Conservation (phyloP, 176 grass and related monocot species). For the Miscanthus lutarioriparius region DNA sequence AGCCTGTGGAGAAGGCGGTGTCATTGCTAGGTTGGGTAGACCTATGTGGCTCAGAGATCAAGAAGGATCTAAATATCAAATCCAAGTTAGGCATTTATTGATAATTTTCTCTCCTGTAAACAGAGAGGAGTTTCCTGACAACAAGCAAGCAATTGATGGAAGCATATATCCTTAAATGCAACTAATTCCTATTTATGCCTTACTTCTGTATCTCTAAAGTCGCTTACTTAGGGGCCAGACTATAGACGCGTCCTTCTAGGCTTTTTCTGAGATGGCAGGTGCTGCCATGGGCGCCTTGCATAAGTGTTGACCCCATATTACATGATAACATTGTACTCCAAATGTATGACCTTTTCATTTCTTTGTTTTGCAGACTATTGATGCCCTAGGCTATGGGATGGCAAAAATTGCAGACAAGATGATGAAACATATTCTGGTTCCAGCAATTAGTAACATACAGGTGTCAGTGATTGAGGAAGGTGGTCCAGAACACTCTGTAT, state of each 20-base stretch:
- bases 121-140: neutral
- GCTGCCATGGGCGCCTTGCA: neutral
- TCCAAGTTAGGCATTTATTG: neutral
- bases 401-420: slow-evolving; percentile 73
- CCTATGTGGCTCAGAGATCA: neutral
- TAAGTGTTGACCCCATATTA: neutral
- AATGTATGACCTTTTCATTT: slow-evolving; percentile 20
- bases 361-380: slow-evolving; percentile 55
- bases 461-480: slow-evolving; percentile 45
- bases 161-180: neutral
- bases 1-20: neutral
- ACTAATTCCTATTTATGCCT: neutral
- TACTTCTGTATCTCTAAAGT: neutral
- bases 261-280: neutral
- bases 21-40: neutral
- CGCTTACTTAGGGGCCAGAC: neutral
- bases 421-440: slow-evolving; percentile 73
- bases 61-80: neutral
- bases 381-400: slow-evolving; percentile 84
- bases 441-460: slow-evolving; percentile 56
- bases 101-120: neutral
- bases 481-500: slow-evolving; percentile 29
- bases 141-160: neutral
- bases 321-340: slow-evolving; percentile 8
- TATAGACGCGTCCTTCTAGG: neutral